These are phyloP conservation scores for Boletellus ananiceps DNA, from an alignment of 768 basidiomycete genomes.

Conservation along the genomic window DNA sequence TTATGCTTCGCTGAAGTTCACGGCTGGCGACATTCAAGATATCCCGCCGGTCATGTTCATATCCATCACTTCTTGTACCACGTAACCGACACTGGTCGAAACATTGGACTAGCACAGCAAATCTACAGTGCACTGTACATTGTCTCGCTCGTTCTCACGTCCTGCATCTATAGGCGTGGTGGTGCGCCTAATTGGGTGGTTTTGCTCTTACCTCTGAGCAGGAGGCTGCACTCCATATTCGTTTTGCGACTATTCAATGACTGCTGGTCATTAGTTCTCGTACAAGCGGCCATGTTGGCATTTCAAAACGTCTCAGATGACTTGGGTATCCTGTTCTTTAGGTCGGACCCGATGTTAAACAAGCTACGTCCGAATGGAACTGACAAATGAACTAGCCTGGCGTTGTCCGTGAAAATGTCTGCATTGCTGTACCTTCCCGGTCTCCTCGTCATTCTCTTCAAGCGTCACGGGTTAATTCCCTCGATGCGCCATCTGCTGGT, in stretches of 20 bases:
- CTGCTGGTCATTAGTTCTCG: conserved; percentile 71
- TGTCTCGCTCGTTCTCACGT: conserved; percentile 56
- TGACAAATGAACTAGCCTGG: conserved; percentile 27
- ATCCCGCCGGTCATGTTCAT: conserved; percentile 90
- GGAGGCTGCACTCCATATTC: conserved; percentile 91
- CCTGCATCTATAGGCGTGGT: conserved; percentile 61
- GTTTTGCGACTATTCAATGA: conserved; percentile 93
- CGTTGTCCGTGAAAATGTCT: conserved; percentile 95
- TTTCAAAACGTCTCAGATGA: conserved; percentile 59
- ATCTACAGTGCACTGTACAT: conserved; percentile 77
- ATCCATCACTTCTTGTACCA: conserved; percentile 69
- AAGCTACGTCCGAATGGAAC: neutral
- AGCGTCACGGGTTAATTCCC: conserved; percentile 54
- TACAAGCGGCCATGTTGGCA: conserved; percentile 64
- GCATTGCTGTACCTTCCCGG: conserved; percentile 87
- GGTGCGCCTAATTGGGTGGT: conserved; percentile 68
- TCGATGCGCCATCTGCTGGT: conserved; percentile 48
- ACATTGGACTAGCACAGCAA: conserved; percentile 65
- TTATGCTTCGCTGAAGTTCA: neutral
- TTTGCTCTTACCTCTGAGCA: conserved; percentile 77
- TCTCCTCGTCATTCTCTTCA: conserved; percentile 76
- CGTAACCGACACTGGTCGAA: conserved; percentile 56
- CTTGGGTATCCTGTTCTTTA: conserved; percentile 63
- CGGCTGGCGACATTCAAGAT: conserved; percentile 44
- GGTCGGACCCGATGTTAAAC: conserved; percentile 43